Evolutionary conservation across 495 filamentous ascomycete species (phyloP).

Genomic region (Hyaloscypha bicolor): DNA sequence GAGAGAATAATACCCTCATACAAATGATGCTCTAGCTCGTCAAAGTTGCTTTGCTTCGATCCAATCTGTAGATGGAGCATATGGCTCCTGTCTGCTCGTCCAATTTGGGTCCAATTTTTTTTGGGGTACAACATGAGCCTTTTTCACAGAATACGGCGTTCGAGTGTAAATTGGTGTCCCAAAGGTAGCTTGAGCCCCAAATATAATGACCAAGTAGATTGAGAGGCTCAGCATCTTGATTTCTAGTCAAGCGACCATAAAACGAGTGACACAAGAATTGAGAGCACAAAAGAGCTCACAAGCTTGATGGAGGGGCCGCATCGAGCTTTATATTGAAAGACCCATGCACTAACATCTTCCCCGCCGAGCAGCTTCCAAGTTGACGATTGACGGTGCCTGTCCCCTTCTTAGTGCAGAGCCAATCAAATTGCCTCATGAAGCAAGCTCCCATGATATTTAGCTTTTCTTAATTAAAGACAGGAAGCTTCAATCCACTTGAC

Average conservation of each 20-base stretch:
- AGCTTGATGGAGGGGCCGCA: too few species aligned
- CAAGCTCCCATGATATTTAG: too few species aligned
- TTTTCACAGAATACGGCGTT: constrained; percentile 52
- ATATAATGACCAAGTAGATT: constrained; percentile 30
- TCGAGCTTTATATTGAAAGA: too few species aligned
- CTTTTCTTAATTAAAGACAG: too few species aligned
- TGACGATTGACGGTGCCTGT: too few species aligned
- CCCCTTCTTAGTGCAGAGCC: too few species aligned
- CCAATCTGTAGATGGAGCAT: constrained; percentile 52
- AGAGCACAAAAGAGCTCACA: too few species aligned
- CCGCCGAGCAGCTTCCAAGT: too few species aligned
- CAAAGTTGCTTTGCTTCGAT: constrained; percentile 51
- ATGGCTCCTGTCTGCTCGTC: constrained; percentile 41
- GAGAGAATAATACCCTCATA: constrained; percentile 42
- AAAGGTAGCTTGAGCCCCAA: constrained; percentile 33
- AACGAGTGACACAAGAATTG: not conserved
- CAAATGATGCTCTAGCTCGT: constrained; percentile 50
- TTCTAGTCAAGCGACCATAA: not conserved
- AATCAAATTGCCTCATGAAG: too few species aligned
- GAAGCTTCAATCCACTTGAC: too few species aligned
- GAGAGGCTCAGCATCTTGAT: constrained; percentile 1
- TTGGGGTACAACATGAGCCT: constrained; percentile 52
- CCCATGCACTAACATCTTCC: too few species aligned
- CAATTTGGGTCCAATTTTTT: constrained; percentile 46
- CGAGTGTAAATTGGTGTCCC: constrained; percentile 34